These are phyloP conservation scores for Candida dubliniensis DNA, from an alignment of 1,139 yeast species.

Conservation along the genomic window DNA sequence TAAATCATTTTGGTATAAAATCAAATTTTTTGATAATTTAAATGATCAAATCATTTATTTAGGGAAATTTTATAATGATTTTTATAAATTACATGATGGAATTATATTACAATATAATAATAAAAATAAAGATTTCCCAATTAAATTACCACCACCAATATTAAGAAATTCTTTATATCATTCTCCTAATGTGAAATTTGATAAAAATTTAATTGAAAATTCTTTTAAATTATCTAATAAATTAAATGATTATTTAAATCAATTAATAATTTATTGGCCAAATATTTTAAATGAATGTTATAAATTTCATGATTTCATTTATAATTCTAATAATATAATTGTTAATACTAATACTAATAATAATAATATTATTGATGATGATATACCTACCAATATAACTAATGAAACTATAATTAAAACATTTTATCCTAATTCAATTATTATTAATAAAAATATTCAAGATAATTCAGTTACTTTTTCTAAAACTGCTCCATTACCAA, in stretches of 20 bases:
- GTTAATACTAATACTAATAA: conserved; percentile 10
- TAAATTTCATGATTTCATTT: conserved; percentile 20
- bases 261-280: conserved; percentile 17
- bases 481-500: conserved; percentile 34
- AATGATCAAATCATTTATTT: conserved; percentile 22
- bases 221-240: conserved; percentile 31
- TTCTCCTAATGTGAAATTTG: conserved; percentile 14
- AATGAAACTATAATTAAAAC: conserved; percentile 22
- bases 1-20: conserved; percentile 33
- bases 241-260: conserved; percentile 35
- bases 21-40: conserved; percentile 23
- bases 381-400: background rate
- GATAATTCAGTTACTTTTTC: conserved; percentile 17
- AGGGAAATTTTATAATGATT: conserved; percentile 37
- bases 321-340: conserved; percentile 8
- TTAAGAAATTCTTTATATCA: conserved; percentile 5
- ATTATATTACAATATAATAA: conserved; percentile 10
- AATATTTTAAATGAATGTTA: conserved; percentile 15
- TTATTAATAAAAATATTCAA: conserved; percentile 16
- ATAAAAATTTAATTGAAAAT: conserved; percentile 17
- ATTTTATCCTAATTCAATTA: conserved; percentile 23
- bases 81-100: conserved; percentile 32
- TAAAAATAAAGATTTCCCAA: conserved; percentile 21
- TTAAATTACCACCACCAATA: conserved; percentile 42
- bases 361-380: background rate